Conservation (phyloP, 2,329 filamentous ascomycete genomes). For the Diaporthe batatas region DNA sequence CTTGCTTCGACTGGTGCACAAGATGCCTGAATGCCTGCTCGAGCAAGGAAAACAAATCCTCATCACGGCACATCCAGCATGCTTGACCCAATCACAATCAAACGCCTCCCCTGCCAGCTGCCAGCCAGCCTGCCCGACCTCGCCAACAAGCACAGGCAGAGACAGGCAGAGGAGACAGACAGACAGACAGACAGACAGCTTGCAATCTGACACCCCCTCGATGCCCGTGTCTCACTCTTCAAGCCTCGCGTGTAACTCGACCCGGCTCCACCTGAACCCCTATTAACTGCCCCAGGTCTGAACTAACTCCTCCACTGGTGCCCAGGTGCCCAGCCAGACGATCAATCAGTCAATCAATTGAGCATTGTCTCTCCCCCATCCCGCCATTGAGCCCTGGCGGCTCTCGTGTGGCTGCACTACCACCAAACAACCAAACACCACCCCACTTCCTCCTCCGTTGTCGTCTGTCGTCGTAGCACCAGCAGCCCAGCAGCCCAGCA, state of each 20-base stretch:
- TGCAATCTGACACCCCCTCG: conserved; percentile 28
- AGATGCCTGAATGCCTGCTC: conserved; percentile 1
- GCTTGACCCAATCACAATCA: background rate
- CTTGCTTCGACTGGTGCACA: conserved; percentile 4
- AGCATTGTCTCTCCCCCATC: conserved; percentile 5
- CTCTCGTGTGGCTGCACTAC: background rate
- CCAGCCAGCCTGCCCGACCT: background rate
- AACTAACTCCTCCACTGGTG: background rate
- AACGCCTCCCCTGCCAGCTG: background rate
- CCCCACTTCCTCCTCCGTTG: no score
- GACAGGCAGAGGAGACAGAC: background rate
- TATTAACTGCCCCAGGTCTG: no score
- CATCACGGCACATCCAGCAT: background rate
- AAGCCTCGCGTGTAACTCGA: conserved; percentile 24
- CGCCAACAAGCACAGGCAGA: background rate
- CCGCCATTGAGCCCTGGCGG: background rate
- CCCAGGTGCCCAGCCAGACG: conserved; percentile 7
- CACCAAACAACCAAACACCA: background rate
- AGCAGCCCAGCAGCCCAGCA: background rate
- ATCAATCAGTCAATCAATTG: conserved; percentile 25
- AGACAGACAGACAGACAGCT: background rate
- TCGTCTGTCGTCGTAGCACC: background rate
- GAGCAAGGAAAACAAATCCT: conserved; percentile 10
- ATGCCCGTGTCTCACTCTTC: conserved; percentile 19
- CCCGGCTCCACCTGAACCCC: conserved; percentile 28